Evolutionary conservation across 495 filamentous ascomycete genomes (phyloP).

Genomic region (Tuber aestivum): DNA sequence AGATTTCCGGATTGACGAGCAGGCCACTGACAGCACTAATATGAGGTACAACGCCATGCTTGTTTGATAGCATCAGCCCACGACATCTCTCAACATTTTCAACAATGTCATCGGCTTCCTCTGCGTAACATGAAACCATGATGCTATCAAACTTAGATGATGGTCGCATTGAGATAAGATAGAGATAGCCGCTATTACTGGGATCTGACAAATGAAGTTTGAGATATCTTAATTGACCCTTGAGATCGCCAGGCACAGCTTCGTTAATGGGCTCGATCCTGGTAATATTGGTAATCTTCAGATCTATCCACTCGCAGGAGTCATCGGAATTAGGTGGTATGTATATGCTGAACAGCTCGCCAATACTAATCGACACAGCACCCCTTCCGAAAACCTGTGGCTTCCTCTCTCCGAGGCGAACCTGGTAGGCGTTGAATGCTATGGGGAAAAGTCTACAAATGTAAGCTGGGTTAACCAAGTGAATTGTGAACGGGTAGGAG

Average conservation of each 20-base stretch:
- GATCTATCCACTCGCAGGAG: conserved; percentile 34
- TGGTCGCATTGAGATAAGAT: conserved; percentile 33
- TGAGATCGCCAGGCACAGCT: conserved; percentile 11
- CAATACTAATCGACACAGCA: conserved; percentile 24
- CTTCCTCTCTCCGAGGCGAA: conserved; percentile 25
- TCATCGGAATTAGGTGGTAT: conserved; percentile 30
- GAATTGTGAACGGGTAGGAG: background rate
- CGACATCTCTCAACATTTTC: conserved; percentile 26
- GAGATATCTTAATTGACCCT: conserved; percentile 28
- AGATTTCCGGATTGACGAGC: conserved; percentile 22
- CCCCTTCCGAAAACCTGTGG: conserved; percentile 18
- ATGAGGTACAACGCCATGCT: background rate
- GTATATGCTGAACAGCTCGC: conserved; percentile 36
- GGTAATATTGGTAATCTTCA: conserved; percentile 32
- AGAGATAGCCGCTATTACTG: conserved; percentile 32
- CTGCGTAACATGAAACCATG: conserved; percentile 27
- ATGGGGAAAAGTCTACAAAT: conserved; percentile 7
- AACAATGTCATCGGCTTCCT: conserved; percentile 21
- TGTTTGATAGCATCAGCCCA: conserved; percentile 12
- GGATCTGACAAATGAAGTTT: conserved; percentile 31
- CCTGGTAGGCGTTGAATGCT: conserved; percentile 29
- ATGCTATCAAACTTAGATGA: conserved; percentile 30
- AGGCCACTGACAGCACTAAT: conserved; percentile 30
- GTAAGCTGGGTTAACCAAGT: background rate
- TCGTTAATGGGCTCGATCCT: conserved; percentile 22